Evolutionary conservation across 192 early-diverging fungal species (phyloP), one percentile per base, ranked within the genome.

Genomic region (Rhizophagus clarus): DNA sequence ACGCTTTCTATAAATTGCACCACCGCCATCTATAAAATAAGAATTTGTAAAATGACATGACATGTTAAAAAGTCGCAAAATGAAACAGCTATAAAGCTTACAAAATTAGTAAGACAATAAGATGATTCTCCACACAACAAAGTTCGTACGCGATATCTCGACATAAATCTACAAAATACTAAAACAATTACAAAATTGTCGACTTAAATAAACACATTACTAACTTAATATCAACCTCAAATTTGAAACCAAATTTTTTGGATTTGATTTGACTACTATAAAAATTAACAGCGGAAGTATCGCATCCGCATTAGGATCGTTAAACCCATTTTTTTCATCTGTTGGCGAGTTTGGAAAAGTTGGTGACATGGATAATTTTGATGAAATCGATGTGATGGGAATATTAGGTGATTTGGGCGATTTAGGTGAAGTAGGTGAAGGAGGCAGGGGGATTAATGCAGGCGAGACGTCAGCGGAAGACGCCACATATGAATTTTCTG

Each of bases 271-370:
- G 2, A 91, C 88, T 22, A 93, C 85, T 0, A 89, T 86, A 49
- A 84, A 91, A 22, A 93, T 93, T 7, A 93, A 80, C n/a, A 93
- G 63, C 14, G 92, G 92, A 32, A 93, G 75, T 47, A 93, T 83
- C 67, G 87, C 83, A 71, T 93, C 92, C 3, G 92, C 91, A 72
- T 78, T 79, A 26, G 76, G 45, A 40, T 76, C 61, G 63, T 7
- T 22, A 11, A 6, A 8, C n/a, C 40, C 15, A 6, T 68, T 3
- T n/a, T 45, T 61, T 47, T 47, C 71, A 28, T 49, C 24, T 20
- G 67, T 69, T 15, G 67, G 67, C 9, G 67, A 69, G 42, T 34
- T 69, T n/a, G 67, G 67, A 2, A 37, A 37, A 26, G 26, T 28
- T 6, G 40, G 11, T n/a, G 34, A n/a, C 6, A 37, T 70, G n/a